Conservation (phyloP, 352 stramenopile genomes). For the Phytophthora megakarya region DNA sequence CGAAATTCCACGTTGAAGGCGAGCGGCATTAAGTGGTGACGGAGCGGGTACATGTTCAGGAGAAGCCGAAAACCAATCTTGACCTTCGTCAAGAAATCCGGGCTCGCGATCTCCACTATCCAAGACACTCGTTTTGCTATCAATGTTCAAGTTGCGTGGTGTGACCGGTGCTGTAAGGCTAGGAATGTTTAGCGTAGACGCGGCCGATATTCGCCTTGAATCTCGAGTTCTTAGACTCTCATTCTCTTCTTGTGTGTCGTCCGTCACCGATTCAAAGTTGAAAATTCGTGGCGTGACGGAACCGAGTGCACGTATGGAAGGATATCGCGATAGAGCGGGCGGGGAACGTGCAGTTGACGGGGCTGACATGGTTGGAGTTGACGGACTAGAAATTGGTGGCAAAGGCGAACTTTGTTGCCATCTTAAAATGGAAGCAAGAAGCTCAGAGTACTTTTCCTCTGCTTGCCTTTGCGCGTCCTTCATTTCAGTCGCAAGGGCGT, state of each 20-base stretch:
- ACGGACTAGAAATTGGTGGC: constrained; percentile 1
- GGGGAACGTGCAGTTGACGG: constrained; percentile 10
- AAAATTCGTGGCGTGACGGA: constrained; percentile 40
- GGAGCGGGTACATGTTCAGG: constrained; percentile 14
- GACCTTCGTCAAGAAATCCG: constrained; percentile 17
- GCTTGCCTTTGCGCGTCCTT: constrained; percentile 45
- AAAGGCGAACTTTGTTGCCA: constrained; percentile 14
- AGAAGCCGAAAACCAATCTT: constrained; percentile 28
- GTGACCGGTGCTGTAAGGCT: constrained; percentile 10
- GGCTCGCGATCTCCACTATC: constrained; percentile 4
- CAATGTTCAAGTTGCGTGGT: constrained; percentile 36
- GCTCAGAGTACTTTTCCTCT: constrained; percentile 41
- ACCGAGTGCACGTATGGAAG: constrained; percentile 13
- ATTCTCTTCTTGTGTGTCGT: constrained; percentile 5
- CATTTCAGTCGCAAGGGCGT: constrained; percentile 46
- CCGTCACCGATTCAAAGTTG: constrained; percentile 43
- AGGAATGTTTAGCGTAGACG: constrained; percentile 6
- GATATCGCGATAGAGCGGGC: neutral
- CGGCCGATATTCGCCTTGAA: neutral
- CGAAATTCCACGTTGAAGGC: constrained; percentile 6
- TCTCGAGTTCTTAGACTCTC: neutral
- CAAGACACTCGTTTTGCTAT: constrained; percentile 20
- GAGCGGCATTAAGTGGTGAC: constrained; percentile 17
- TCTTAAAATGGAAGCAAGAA: constrained; percentile 41
- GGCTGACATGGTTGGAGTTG: constrained; percentile 9